phyloP scores from a whole-genome alignment of 805 yeast genomes.

The Metschnikowia anglica region DNA sequence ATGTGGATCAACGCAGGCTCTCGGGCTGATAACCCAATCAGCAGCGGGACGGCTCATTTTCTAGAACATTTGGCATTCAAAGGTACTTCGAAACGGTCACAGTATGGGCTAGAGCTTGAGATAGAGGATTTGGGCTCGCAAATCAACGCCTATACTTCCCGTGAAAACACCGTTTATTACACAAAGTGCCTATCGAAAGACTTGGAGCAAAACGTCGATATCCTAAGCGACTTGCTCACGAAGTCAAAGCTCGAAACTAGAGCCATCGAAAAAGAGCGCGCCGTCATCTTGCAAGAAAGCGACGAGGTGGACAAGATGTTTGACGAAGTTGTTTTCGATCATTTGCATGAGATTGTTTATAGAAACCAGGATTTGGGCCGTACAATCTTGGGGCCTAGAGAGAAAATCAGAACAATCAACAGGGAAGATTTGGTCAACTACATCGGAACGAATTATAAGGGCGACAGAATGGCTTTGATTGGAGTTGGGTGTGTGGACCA shows the following conservation, averaged over 20 bases:
- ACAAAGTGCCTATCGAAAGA: conserved; percentile 83
- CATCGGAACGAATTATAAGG: conserved; percentile 83
- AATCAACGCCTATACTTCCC: conserved; percentile 95
- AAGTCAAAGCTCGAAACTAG: conserved; percentile 74
- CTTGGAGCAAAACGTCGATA: conserved; percentile 82
- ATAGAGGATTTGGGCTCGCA: conserved; percentile 97
- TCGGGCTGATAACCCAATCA: conserved; percentile 84
- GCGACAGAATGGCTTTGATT: conserved; percentile 97
- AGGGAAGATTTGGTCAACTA: conserved; percentile 75
- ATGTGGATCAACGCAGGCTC: conserved; percentile 99
- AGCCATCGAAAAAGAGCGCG: conserved; percentile 94
- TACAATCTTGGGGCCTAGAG: conserved; percentile 93
- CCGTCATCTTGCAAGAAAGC: conserved; percentile 92
- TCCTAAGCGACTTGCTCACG: conserved; percentile 85
- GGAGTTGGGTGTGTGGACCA: conserved; percentile 96
- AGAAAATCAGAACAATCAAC: conserved; percentile 77
- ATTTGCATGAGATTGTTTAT: conserved; percentile 88
- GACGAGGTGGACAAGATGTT: conserved; percentile 98
- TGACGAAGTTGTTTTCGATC: conserved; percentile 97
- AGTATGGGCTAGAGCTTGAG: conserved; percentile 81
- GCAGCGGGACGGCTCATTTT: conserved; percentile 95
- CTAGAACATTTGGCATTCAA: conserved; percentile 95
- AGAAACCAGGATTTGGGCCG: conserved; percentile 92
- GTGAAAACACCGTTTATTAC: conserved; percentile 96
- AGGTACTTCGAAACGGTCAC: conserved; percentile 82